A percentile compares a stretch with the other conserved stretches of the same genome.
phyloP scores from a whole-genome alignment of 306 rosid genomes.

The Medicago truncatula region DNA sequence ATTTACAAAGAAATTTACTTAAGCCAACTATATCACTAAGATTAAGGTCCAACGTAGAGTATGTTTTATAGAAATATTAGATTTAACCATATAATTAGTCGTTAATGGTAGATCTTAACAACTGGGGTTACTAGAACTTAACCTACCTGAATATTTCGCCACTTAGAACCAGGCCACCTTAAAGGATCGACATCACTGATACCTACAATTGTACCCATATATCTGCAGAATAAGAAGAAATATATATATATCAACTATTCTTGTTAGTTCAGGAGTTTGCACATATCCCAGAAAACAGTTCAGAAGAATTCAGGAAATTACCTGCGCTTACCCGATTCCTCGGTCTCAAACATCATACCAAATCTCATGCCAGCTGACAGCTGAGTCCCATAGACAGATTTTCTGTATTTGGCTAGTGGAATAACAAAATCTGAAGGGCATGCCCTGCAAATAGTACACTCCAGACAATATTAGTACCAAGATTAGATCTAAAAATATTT shows the following conservation, averaged over 20 bases:
- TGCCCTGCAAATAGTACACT: conserved; percentile 63
- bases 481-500: neutral
- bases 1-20: neutral
- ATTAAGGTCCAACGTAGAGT: neutral
- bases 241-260: conserved; percentile 28
- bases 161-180: conserved; percentile 96
- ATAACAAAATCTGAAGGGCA: conserved; percentile 96
- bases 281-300: neutral
- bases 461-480: neutral
- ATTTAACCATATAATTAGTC: neutral
- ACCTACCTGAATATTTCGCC: conserved; percentile 95
- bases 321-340: conserved; percentile 98
- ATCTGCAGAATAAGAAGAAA: conserved; percentile 56
- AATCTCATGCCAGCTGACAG: conserved; percentile 96
- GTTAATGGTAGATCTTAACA: neutral
- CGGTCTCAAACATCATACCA: conserved; percentile 99
- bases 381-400: conserved; percentile 82
- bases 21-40: neutral
- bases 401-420: conserved; percentile 77
- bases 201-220: conserved; percentile 90
- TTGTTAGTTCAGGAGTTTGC: neutral
- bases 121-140: neutral
- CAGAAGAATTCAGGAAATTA: conserved; percentile 43
- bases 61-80: neutral
- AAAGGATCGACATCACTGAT: conserved; percentile 86